These are phyloP conservation scores for Geotrichum siamense DNA, from an alignment of 1,139 yeast genomes.

Conservation along the genomic window DNA sequence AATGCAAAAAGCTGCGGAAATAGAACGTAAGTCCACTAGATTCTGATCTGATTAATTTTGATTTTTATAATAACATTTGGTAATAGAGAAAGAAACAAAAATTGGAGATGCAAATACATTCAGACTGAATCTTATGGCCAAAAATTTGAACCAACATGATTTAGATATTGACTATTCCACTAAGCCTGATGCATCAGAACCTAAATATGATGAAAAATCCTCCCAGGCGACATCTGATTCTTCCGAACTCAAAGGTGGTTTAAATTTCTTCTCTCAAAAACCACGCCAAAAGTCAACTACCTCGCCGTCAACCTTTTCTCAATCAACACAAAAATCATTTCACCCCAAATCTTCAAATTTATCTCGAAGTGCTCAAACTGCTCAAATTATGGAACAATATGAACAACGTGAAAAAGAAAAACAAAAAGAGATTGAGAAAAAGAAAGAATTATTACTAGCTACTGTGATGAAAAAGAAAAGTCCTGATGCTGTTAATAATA, in stretches of 20 bases:
- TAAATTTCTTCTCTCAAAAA: slow-evolving; percentile 39
- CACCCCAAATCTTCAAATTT: background rate
- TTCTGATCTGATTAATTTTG: no score
- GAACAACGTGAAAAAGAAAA: slow-evolving; percentile 43
- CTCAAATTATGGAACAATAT: slow-evolving; percentile 49
- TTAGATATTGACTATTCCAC: background rate
- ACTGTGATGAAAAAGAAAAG: slow-evolving; percentile 11
- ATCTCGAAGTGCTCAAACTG: slow-evolving; percentile 42
- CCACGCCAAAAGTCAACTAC: slow-evolving; percentile 27
- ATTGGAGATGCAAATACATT: slow-evolving; percentile 22
- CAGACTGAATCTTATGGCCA: slow-evolving; percentile 21
- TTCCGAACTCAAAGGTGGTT: slow-evolving; percentile 27
- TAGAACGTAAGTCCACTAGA: slow-evolving; percentile 28
- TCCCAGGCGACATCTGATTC: slow-evolving; percentile 30
- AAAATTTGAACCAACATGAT: background rate
- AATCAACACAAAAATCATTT: no score
- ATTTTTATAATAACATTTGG: no score
- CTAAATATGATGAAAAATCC: slow-evolving; percentile 21
- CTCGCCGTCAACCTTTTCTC: slow-evolving; percentile 40
- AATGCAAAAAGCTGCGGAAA: slow-evolving; percentile 23
- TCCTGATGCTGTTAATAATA: slow-evolving; percentile 23
- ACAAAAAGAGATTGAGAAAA: slow-evolving; percentile 42
- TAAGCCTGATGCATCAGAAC: background rate
- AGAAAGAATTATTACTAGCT: slow-evolving; percentile 38
- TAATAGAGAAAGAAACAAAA: background rate